Evolutionary conservation across 129 eudicot genomes (phyloP).

Genomic region (Erigeron canadensis): DNA sequence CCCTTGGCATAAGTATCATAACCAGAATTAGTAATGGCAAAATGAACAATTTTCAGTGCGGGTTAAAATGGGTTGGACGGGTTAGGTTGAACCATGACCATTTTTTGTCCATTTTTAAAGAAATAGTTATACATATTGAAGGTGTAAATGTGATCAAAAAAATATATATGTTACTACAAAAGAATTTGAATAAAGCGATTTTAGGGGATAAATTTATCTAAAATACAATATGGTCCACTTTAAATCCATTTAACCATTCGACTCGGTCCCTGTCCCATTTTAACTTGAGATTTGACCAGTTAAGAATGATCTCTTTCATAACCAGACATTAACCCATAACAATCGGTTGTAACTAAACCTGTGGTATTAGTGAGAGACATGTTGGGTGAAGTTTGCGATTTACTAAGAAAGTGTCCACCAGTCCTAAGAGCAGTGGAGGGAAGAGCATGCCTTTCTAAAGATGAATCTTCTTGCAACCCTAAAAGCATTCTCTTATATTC

Average conservation of each 20-base stretch:
- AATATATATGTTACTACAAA: not conserved
- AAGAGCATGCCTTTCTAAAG: conserved; percentile 36
- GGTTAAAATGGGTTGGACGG: not conserved
- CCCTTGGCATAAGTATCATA: not conserved
- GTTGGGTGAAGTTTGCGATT: conserved; percentile 26
- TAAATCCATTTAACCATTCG: not conserved
- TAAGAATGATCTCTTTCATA: not conserved
- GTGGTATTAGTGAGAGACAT: conserved; percentile 16
- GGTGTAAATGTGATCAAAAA: not conserved
- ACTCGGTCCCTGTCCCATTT: not conserved
- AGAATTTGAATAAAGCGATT: not conserved
- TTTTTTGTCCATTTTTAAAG: not conserved
- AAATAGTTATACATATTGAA: not conserved
- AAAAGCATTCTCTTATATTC: conserved; percentile 48
- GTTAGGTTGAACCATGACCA: not conserved
- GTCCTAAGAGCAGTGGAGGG: conserved; percentile 69
- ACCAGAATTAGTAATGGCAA: not conserved
- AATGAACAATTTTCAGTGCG: not conserved
- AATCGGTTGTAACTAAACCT: conserved; percentile 32
- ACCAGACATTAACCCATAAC: not conserved
- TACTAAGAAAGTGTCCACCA: conserved; percentile 58
- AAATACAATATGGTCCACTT: not conserved
- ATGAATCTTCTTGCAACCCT: conserved; percentile 32
- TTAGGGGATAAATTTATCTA: not conserved
- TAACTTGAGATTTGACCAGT: not conserved